These are phyloP conservation scores for Salicornia ramosissima DNA, from an alignment of 148 eudicot genomes.

Conservation along the genomic window DNA sequence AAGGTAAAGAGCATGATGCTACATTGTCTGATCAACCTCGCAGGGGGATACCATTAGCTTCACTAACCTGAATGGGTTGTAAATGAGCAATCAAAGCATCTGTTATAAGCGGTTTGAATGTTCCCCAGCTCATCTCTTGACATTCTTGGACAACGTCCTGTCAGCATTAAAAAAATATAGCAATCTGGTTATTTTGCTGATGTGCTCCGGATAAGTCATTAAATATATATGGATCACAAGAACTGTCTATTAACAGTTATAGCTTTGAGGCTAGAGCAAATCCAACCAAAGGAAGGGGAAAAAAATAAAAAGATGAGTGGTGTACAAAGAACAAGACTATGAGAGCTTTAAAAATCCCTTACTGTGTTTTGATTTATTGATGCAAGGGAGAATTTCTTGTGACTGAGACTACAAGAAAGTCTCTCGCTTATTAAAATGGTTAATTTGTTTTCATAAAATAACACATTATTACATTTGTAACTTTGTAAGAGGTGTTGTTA, in stretches of 20 bases:
- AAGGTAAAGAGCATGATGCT: not conserved
- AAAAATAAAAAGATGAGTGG: too few species aligned
- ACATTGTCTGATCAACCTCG: not conserved
- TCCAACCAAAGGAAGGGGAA: not conserved
- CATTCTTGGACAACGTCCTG: slow-evolving; percentile 94
- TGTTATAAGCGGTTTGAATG: slow-evolving; percentile 66
- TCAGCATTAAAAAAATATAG: not conserved
- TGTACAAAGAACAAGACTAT: too few species aligned
- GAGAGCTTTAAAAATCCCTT: too few species aligned
- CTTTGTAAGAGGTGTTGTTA: too few species aligned
- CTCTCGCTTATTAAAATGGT: too few species aligned
- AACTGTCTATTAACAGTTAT: not conserved
- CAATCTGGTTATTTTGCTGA: not conserved
- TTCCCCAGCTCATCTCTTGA: slow-evolving; percentile 87
- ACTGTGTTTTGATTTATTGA: too few species aligned
- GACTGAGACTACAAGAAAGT: too few species aligned
- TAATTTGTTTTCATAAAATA: too few species aligned
- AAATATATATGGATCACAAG: not conserved
- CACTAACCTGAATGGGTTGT: slow-evolving; percentile 70
- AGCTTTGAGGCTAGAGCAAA: not conserved
- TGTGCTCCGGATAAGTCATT: not conserved
- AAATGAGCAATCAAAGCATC: slow-evolving; percentile 90
- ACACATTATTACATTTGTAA: too few species aligned
- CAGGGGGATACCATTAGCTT: not conserved
- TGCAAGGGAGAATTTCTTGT: too few species aligned